These are phyloP conservation scores for Edaphochlamys debaryana DNA, from an alignment of 139 green algal species.

Conservation along the genomic window DNA sequence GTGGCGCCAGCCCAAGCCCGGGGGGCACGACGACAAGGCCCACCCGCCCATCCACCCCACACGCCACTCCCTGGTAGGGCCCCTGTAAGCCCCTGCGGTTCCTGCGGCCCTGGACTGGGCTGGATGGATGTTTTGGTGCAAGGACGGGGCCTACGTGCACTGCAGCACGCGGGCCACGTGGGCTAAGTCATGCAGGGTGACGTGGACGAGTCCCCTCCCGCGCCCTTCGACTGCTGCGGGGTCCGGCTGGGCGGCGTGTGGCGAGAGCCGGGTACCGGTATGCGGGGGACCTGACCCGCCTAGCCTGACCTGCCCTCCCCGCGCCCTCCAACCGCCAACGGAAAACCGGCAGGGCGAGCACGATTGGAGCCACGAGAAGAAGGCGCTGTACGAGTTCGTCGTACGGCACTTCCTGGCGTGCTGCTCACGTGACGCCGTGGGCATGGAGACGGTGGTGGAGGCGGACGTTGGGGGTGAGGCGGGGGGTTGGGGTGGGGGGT, in stretches of 20 bases:
- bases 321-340: no score
- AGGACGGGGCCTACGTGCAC: no score
- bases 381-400: constrained; percentile 95
- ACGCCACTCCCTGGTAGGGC: constrained; percentile 44
- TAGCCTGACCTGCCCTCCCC: background rate
- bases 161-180: no score
- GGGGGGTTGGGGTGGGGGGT: background rate
- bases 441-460: constrained; percentile 85
- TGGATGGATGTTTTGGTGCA: no score
- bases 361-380: constrained; percentile 76
- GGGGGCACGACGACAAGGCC: constrained; percentile 87
- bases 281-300: no score
- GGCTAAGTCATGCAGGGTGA: no score
- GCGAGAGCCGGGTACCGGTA: no score
- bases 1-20: constrained; percentile 74
- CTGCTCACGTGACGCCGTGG: constrained; percentile 90
- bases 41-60: constrained; percentile 94
- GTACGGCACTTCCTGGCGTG: constrained; percentile 93
- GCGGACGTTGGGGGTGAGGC: constrained; percentile 78
- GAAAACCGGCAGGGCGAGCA: constrained; percentile 10
- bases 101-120: no score
- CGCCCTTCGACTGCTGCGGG: no score
- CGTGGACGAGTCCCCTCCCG: no score
- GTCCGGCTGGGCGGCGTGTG: no score
- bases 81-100: no score